These are phyloP conservation scores for Alectoria sarmentosa DNA, from an alignment of 495 filamentous ascomycete genomes.

Conservation along the genomic window DNA sequence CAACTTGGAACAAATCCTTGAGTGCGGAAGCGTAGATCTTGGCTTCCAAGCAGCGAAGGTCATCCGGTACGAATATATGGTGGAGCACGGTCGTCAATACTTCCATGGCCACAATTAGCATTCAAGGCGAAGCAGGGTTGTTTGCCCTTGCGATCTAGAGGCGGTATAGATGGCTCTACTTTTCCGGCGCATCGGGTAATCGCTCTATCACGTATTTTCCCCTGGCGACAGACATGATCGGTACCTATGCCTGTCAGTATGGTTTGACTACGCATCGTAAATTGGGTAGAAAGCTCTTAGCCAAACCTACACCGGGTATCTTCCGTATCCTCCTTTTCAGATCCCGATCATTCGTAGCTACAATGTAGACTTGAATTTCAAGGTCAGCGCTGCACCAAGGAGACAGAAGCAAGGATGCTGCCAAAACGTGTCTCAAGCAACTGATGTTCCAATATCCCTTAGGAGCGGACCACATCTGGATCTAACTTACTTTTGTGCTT, in stretches of 20 bases:
- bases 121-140: background rate
- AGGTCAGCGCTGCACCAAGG: background rate
- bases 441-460: background rate
- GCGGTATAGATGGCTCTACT: constrained; percentile 17
- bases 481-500: constrained; percentile 48
- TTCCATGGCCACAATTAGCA: background rate
- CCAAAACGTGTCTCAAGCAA: background rate
- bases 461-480: background rate
- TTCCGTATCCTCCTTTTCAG: constrained; percentile 75
- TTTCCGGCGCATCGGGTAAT: constrained; percentile 71
- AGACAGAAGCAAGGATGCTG: constrained; percentile 42
- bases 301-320: constrained; percentile 49
- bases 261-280: constrained; percentile 27
- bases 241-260: constrained; percentile 27
- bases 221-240: constrained; percentile 62
- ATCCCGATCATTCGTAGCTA: constrained; percentile 34
- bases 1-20: background rate
- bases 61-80: background rate
- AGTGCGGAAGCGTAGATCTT: background rate
- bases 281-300: constrained; percentile 24
- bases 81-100: background rate
- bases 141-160: background rate
- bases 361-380: constrained; percentile 15
- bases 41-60: background rate
- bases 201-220: constrained; percentile 92